These are phyloP conservation scores for Epichloe aotearoae DNA, from an alignment of 2,329 filamentous ascomycete genomes.

Conservation along the genomic window DNA sequence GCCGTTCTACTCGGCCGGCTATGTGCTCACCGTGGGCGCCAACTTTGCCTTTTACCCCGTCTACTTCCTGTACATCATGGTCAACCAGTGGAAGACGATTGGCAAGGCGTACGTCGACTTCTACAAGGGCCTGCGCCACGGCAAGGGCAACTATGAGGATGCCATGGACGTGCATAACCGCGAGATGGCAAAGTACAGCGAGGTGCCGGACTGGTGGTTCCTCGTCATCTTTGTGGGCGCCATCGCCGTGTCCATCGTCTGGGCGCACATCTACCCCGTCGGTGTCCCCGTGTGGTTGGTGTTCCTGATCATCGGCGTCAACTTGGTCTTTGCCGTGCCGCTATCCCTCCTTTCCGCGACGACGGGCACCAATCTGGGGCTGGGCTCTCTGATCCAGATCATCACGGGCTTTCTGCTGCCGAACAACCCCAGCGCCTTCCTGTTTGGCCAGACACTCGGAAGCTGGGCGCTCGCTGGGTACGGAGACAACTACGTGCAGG, in stretches of 20 bases:
- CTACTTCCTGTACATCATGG: slow-evolving; percentile 29
- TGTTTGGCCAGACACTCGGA: slow-evolving; percentile 13
- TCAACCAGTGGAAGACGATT: slow-evolving; percentile 18
- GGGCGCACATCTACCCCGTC: slow-evolving; percentile 15
- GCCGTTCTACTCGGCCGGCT: slow-evolving; percentile 30
- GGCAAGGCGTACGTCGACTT: slow-evolving; percentile 25
- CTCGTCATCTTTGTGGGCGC: slow-evolving; percentile 23
- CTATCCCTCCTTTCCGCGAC: slow-evolving; percentile 30
- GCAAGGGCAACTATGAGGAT: slow-evolving; percentile 27
- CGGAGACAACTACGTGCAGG: slow-evolving; percentile 29
- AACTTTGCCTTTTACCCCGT: slow-evolving; percentile 33
- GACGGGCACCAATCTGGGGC: slow-evolving; percentile 28
- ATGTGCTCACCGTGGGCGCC: slow-evolving; percentile 26
- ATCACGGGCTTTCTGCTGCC: slow-evolving; percentile 18
- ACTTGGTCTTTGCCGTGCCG: slow-evolving; percentile 28
- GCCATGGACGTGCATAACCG: slow-evolving; percentile 27
- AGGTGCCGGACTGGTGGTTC: slow-evolving; percentile 36
- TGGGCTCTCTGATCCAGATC: slow-evolving; percentile 29
- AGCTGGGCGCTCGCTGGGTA: slow-evolving; percentile 19
- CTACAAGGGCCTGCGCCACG: slow-evolving; percentile 24
- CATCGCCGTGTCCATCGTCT: slow-evolving; percentile 18
- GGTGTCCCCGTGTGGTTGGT: slow-evolving; percentile 25
- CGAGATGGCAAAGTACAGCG: slow-evolving; percentile 27
- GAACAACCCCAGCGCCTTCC: slow-evolving; percentile 13
- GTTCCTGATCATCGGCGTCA: slow-evolving; percentile 26